These are phyloP conservation scores for Picochlorum sp. DNA, from an alignment of 139 green algal species.

Conservation along the genomic window DNA sequence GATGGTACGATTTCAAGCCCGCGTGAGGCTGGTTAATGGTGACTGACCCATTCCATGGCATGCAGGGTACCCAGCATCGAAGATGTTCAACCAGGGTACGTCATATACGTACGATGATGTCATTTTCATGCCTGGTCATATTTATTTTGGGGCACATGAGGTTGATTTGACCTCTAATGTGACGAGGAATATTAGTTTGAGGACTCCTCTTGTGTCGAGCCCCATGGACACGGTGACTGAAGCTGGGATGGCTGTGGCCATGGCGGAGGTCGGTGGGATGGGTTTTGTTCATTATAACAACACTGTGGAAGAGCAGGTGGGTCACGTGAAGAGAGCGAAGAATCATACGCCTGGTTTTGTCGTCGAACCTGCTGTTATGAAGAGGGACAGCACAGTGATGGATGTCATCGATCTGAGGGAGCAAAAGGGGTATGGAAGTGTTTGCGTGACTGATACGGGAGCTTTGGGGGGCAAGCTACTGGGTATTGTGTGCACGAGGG, in stretches of 20 bases:
- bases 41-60: too few relatives aligned
- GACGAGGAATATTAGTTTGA: slow-evolving; percentile 76
- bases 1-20: neutral
- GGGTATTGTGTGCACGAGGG: slow-evolving; percentile 68
- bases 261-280: slow-evolving; percentile 86
- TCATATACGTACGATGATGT: slow-evolving; percentile 98
- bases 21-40: too few relatives aligned
- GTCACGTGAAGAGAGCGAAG: slow-evolving; percentile 65
- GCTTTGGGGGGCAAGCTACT: slow-evolving; percentile 69
- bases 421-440: slow-evolving; percentile 27
- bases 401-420: slow-evolving; percentile 58
- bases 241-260: slow-evolving; percentile 88
- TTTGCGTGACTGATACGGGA: slow-evolving; percentile 78
- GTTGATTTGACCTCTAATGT: slow-evolving; percentile 78
- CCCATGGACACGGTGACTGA: slow-evolving; percentile 99
- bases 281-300: slow-evolving; percentile 99
- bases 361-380: slow-evolving; percentile 42
- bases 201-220: slow-evolving; percentile 79
- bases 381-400: slow-evolving; percentile 38
- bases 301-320: slow-evolving; percentile 81
- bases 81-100: slow-evolving; percentile 75
- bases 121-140: slow-evolving; percentile 96
- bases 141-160: slow-evolving; percentile 90
- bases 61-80: slow-evolving; percentile 51
- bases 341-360: slow-evolving; percentile 61